Evolutionary conservation across 306 rosid genomes (phyloP).

Genomic region (Fagus crenata): DNA sequence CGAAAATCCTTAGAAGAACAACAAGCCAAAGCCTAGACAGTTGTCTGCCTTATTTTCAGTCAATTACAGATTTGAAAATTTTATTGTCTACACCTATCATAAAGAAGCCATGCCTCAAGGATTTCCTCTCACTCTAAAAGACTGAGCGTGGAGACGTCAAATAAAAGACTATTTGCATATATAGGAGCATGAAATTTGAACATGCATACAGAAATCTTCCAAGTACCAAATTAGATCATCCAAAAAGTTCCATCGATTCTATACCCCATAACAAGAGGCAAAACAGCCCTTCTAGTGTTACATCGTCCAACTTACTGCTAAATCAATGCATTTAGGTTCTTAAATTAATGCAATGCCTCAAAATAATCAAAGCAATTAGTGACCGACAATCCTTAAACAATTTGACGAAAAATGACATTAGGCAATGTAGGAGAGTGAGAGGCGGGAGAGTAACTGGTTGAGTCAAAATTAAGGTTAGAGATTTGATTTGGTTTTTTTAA

Average conservation of each 20-base stretch:
- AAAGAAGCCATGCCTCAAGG: background rate
- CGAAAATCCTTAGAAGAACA: no score
- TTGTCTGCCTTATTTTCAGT: no score
- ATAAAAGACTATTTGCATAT: background rate
- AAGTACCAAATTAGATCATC: background rate
- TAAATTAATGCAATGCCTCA: no score
- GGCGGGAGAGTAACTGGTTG: no score
- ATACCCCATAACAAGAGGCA: background rate
- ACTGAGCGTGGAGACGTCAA: background rate
- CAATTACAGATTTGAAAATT: no score
- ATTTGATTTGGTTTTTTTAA: no score
- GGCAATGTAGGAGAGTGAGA: no score
- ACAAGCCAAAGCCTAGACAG: no score
- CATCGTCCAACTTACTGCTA: background rate
- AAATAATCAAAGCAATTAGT: constrained; percentile 19
- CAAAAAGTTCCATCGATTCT: background rate
- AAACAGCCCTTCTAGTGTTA: no score
- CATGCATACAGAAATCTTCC: background rate
- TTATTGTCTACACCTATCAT: background rate
- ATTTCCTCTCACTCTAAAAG: constrained; percentile 7
- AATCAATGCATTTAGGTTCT: background rate
- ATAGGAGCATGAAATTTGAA: background rate
- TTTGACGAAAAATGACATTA: no score
- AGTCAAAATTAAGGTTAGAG: no score
- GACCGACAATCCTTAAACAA: background rate